Base-by-base conservation (phyloP, 257 asterid genomes). In the Salvia hispanica region DNA sequence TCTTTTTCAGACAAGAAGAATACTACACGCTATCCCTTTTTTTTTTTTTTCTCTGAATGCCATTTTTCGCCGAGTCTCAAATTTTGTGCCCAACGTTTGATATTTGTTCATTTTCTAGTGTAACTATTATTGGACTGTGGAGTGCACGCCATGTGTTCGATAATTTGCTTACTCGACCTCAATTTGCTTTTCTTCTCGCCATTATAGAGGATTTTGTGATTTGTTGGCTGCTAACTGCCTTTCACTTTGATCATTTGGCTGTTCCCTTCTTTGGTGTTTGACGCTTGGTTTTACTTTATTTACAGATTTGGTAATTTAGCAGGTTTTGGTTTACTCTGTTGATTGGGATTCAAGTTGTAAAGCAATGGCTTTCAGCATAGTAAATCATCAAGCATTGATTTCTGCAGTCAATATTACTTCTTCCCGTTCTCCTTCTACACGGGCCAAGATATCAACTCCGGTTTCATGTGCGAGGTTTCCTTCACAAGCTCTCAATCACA, bases 131-230 rank as follows among this genome's bases (percentile, higher is more conserved):
- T 46, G 63, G 6, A 25, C 3, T 71, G 79, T 46, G 63, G 4
- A 25, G 2, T 79, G 81, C 73, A 3, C 60, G 70, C 77, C 75
- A 76, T 25, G 72, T 80, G 84, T 76, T 80, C 21, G 84, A 80
- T 57, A 42, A 9, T 18, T 73, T 80, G 84, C 73, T 37, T 74
- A 58, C 8, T 39, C 47, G 48, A 62, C 3, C 12, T 50, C 11
- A 51, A 28, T 12, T 12, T 16, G 1, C 9, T 72, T 68, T 65
- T 72, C 59, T 7, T 40, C 47, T 51, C 70, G 13, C 15, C 33
- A 9, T 75, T 50, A 25, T 65, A 34, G 51, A 44, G 77, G 43
- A 58, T 67, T 12, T 63, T 16, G 8, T 7, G 37, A 39, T 52
- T 16, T 16, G 50, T 15, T 67, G 50, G 37, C 44, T 72, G 46